These are phyloP conservation scores for Sordaria brevicollis DNA, from an alignment of 495 filamentous ascomycete genomes.

Conservation along the genomic window DNA sequence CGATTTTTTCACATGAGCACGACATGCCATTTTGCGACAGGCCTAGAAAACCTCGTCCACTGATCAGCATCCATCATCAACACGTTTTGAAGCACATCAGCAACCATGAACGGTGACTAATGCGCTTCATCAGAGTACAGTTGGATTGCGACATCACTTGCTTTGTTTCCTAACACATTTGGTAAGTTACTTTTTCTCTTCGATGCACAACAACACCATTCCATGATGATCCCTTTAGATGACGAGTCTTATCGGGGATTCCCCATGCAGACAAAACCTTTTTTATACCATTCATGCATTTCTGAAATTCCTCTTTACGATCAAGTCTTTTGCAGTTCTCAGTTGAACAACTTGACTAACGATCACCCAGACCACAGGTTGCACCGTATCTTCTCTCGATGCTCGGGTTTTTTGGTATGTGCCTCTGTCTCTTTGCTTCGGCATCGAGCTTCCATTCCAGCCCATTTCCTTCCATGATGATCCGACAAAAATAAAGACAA, in stretches of 20 bases:
- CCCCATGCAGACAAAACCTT: conserved; percentile 64
- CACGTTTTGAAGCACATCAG: background rate
- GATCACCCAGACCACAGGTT: background rate
- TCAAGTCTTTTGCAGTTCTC: background rate
- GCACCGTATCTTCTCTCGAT: background rate
- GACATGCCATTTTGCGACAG: conserved; percentile 94
- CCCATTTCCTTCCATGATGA: conserved; percentile 46
- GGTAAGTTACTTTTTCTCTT: conserved; percentile 6
- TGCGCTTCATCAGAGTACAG: background rate
- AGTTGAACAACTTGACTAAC: background rate
- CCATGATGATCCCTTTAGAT: conserved; percentile 67
- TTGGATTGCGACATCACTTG: background rate
- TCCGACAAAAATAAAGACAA: conserved; percentile 59
- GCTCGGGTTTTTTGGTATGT: conserved; percentile 9
- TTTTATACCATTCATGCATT: conserved; percentile 76
- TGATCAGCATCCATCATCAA: conserved; percentile 46
- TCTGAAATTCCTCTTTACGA: conserved; percentile 35
- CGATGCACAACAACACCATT: conserved; percentile 1
- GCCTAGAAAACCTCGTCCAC: conserved; percentile 99
- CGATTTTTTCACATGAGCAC: conserved; percentile 64
- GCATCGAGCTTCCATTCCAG: conserved; percentile 1
- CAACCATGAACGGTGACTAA: conserved; percentile 7
- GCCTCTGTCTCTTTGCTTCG: background rate
- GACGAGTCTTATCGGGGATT: conserved; percentile 80
- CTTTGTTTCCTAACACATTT: background rate